These are phyloP conservation scores for Corrigiola litoralis DNA, from an alignment of 179 eudicot genomes.

Conservation along the genomic window DNA sequence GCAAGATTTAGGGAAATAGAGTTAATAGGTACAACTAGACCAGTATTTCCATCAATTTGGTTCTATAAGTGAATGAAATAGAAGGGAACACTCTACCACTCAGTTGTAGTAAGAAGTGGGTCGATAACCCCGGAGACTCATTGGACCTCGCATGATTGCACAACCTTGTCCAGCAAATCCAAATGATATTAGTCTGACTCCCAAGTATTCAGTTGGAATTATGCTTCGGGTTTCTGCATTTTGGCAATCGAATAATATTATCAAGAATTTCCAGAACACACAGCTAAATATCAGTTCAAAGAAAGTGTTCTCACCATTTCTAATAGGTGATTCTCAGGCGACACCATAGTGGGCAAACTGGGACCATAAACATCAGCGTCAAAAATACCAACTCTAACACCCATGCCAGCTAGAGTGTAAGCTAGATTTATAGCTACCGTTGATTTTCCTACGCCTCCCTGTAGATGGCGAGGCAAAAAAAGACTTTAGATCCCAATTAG, in stretches of 20 bases:
- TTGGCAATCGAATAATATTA: conserved; percentile 31
- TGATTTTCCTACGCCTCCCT: conserved; percentile 99
- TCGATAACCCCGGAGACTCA: conserved; percentile 98
- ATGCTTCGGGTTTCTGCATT: conserved; percentile 83
- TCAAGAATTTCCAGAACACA: conserved; percentile 1
- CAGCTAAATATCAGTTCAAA: neutral
- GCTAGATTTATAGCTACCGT: conserved; percentile 96
- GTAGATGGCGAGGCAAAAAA: conserved; percentile 13
- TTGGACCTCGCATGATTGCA: conserved; percentile 98
- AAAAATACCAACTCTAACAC: conserved; percentile 97
- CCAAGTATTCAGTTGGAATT: conserved; percentile 92
- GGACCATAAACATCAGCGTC: conserved; percentile 99
- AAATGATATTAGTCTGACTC: conserved; percentile 88
- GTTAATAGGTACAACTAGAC: too few relatives aligned
- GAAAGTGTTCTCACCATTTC: conserved; percentile 70
- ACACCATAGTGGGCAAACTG: conserved; percentile 97
- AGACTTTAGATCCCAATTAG: neutral
- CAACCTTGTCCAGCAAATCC: conserved; percentile 99
- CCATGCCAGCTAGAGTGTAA: conserved; percentile 97
- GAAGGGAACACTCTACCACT: conserved; percentile 50
- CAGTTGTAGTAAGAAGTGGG: conserved; percentile 89
- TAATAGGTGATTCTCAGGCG: conserved; percentile 79
- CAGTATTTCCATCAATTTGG: too few relatives aligned
- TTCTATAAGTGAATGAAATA: neutral
- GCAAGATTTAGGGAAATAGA: too few relatives aligned